Percentiles rank a stretch among this genome's conserved stretches.
Evolutionary conservation across 2,329 filamentous ascomycete genomes (phyloP).

Genomic region (Rhexocercosporidium sp.): DNA sequence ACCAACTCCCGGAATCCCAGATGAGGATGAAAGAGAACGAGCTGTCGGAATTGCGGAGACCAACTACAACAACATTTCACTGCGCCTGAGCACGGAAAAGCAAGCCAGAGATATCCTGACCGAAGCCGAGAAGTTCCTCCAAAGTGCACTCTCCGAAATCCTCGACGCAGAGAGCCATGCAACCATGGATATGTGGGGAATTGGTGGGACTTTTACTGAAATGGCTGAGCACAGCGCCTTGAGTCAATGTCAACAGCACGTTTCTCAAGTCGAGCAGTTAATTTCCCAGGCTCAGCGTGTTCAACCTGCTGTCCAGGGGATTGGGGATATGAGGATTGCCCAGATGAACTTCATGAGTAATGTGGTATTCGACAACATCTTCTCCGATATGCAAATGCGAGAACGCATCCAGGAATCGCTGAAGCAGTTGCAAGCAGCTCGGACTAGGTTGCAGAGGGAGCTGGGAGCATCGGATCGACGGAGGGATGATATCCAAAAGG

Average conservation of each 20-base stretch:
- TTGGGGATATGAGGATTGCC: constrained; percentile 50
- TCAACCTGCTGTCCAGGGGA: constrained; percentile 45
- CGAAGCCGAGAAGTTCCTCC: constrained; percentile 47
- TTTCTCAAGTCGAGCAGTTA: constrained; percentile 48
- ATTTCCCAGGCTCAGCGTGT: constrained; percentile 48
- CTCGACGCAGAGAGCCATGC: constrained; percentile 50
- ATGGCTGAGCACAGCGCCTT: constrained; percentile 61
- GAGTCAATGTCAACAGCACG: constrained; percentile 50
- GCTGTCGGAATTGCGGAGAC: constrained; percentile 43
- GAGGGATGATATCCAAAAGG: constrained; percentile 39
- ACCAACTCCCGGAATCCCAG: constrained; percentile 56
- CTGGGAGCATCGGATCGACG: constrained; percentile 42
- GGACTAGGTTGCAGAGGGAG: constrained; percentile 42
- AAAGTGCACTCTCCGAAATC: constrained; percentile 45
- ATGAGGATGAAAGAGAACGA: constrained; percentile 56
- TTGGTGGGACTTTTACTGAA: constrained; percentile 52
- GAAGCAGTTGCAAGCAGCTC: constrained; percentile 43
- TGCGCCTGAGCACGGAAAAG: constrained; percentile 47
- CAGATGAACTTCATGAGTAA: constrained; percentile 54
- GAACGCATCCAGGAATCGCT: constrained; percentile 53
- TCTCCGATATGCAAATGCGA: constrained; percentile 57
- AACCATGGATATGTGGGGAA: constrained; percentile 54
- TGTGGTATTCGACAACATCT: constrained; percentile 61
- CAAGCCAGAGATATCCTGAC: constrained; percentile 49
- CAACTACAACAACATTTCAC: constrained; percentile 47